Evolutionary conservation across 2,329 filamentous ascomycete species (phyloP), one percentile per base, ranked within the genome.

Genomic region (Xylaria sp.): DNA sequence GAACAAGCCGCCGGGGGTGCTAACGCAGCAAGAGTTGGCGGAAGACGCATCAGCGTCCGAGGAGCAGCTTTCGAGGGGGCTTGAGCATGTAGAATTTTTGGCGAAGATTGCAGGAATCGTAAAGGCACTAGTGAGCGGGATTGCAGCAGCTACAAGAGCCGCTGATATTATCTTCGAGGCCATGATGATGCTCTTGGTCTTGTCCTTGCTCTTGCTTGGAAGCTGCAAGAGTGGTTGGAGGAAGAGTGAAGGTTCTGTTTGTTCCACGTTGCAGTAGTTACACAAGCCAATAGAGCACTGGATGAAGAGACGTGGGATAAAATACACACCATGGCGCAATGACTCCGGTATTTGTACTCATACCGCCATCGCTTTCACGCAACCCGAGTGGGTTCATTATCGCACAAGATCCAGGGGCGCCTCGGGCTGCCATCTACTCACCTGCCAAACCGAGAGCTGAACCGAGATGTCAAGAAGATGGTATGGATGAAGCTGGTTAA

Each of bases 1-100:
- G 54, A 94, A 81, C 70, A 92, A 87, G 8, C 92, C 92, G 3
- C 91, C 89, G 0, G 91, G 91, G 25, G 88, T 84, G 76, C 92
- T 92, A 82, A 93, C 92, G 81, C 92, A 94, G 82, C 92, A 94
- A 7, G 89, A 56, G 9, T 65, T 86, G 75, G 94, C 84, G 60
- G 74, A 68, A 4, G 73, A 67, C 2, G 63, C 41, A n/a, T 70
- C 72, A 32, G 74, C 66, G 20, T 68, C 71, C 7, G 75, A 74
- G 9, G 74, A 76, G 50, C 74, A 76, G 55, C 74, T 69, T 63
- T 73, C 56, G 18, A 71, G 60, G 13, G 65, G 48, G 25, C 32
- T 59, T 23, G 72, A 61, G 61, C 71, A 74, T 3, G 66, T 37
- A 6, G 65, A 61, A 46, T 34, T 55, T 12, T 8, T 13, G 13